phyloP scores from a whole-genome alignment of 1,284 basidiomycete species.

The Cutaneotrichosporon mucoides region DNA sequence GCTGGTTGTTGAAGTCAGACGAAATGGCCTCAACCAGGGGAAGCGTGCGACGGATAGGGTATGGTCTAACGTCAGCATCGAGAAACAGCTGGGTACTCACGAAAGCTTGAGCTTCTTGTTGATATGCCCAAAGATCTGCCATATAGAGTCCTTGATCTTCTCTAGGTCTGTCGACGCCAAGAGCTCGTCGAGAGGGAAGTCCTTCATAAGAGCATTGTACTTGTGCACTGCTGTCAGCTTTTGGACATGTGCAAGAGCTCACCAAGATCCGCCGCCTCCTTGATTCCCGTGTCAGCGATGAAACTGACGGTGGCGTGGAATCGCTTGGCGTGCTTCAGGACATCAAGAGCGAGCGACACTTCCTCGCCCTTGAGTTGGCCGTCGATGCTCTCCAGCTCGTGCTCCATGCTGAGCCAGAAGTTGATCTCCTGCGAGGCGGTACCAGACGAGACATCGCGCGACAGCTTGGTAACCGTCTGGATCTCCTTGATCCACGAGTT shows the following conservation, averaged over 20 bases:
- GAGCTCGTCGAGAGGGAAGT: conserved; percentile 94
- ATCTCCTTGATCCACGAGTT: conserved; percentile 99
- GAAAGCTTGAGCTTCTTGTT: conserved; percentile 93
- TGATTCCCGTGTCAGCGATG: conserved; percentile 93
- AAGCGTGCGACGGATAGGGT: conserved; percentile 90
- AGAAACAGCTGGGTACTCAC: neutral
- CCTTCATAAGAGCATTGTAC: conserved; percentile 98
- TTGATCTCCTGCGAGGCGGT: conserved; percentile 98
- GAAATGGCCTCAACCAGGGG: conserved; percentile 98
- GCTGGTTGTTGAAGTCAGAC: conserved; percentile 90
- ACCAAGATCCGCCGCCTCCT: conserved; percentile 84
- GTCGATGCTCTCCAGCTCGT: conserved; percentile 89
- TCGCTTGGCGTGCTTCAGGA: conserved; percentile 89
- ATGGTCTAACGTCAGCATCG: conserved; percentile 54
- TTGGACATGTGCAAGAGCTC: conserved; percentile 31
- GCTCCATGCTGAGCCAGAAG: conserved; percentile 94
- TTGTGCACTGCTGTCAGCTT: conserved; percentile 68
- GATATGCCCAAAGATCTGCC: conserved; percentile 85
- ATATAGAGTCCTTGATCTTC: conserved; percentile 84
- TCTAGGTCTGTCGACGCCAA: conserved; percentile 92
- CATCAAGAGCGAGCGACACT: conserved; percentile 91
- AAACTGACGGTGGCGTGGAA: conserved; percentile 98
- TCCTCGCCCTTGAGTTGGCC: conserved; percentile 85
- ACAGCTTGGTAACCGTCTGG: conserved; percentile 90
- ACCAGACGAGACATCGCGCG: conserved; percentile 86